Evolutionary conservation across 2,329 filamentous ascomycete genomes (phyloP), one percentile per base, ranked within the genome.

Genomic region (Plectosphaerella plurivora): DNA sequence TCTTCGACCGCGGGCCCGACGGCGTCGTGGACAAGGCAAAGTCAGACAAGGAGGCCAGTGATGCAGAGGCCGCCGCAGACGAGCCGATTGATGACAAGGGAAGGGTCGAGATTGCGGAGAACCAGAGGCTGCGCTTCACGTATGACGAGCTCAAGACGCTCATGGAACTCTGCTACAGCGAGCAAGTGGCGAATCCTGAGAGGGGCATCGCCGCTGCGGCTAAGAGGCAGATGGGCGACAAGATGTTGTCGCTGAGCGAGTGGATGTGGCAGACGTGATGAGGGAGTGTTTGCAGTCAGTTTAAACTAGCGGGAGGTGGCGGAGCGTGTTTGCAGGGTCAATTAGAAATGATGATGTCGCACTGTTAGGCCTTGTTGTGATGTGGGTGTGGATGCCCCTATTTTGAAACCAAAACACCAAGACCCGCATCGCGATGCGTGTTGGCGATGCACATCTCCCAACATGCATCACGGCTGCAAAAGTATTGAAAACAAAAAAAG

Each of bases 241-340:
- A 87, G 72, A 67, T 89, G 62, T 68, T 88, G 55, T 81, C 80
- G 60, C 71, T 92, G 60, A 88, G 84, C 61, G 88, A 91, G 73
- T 77, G 84, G 60, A 83, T 88, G 81, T 89, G 83, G 84, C 80
- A 86, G 68, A 77, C 70, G 53, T 79, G 48, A 28, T 14, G 15
- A 4, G 20, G 22, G 20, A 46, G 53, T 50, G 36, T 42, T 20
- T 22, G n/a, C 28, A 10, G 12, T 25, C 14, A 8, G 15, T 16
- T 12, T 2, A 33, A 33, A 5, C 7, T 8, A 33, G 28, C 28
- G 28, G 28, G 28, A 33, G 28, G 28, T 8, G 28, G 28, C 11
- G 28, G 28, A 33, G 28, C 28, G 28, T 33, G 28, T 33, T 33
- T 33, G 28, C 28, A 12, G 28, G 28, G 8, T 33, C 28, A 33